Base-by-base conservation (phyloP, 495 filamentous ascomycete species). In the Melanomma pulvis-pyrius region DNA sequence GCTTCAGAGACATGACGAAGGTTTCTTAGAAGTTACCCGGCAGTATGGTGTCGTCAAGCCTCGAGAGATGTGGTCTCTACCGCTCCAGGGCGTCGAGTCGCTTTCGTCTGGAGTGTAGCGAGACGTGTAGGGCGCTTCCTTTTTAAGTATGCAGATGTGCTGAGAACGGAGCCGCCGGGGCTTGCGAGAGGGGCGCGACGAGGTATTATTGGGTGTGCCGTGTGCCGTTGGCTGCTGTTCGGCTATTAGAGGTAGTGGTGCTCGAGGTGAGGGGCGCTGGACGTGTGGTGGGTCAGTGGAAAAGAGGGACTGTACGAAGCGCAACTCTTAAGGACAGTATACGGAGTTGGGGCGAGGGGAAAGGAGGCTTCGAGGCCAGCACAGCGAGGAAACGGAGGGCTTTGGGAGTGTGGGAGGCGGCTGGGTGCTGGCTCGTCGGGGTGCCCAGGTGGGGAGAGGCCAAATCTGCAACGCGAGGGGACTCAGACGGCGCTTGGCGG, bases 1-100 rank as follows among this genome's bases (percentile, higher is more conserved):
- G 72, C 60, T 74, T 74, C 26, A 74, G 63, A 60, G 72, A 74
- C 72, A 74, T 74, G 63, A 60, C 59, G 70, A 68, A 63, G 57
- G 41, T 64, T 54, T 30, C 34, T 50, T 63, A 56, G 25, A 39
- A 65, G 63, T 34, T 69, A 65, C 61, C 61, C 61, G 58, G 68
- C 68, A 70, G 68, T 70, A 65, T 66, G 63, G 68, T 69, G 67
- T 69, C 67, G 60, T 69, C 61, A 64, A 65, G 60, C 51, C 67
- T 68, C 65, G 32, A 28, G 6, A 25, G 17, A 12, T 34, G 19
- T 9, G n/a, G 25, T 24, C 59, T 32, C 56, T 58, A 53, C 54
- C 26, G 32, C 62, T 53, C 50, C 51, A 55, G 22, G 29, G 39
- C 26, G 25, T 30, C 22, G 59, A 34, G 39, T 3, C 2, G 30